Evolutionary conservation across 768 basidiomycete species (phyloP).

Genomic region (Coprinellus micaceus): DNA sequence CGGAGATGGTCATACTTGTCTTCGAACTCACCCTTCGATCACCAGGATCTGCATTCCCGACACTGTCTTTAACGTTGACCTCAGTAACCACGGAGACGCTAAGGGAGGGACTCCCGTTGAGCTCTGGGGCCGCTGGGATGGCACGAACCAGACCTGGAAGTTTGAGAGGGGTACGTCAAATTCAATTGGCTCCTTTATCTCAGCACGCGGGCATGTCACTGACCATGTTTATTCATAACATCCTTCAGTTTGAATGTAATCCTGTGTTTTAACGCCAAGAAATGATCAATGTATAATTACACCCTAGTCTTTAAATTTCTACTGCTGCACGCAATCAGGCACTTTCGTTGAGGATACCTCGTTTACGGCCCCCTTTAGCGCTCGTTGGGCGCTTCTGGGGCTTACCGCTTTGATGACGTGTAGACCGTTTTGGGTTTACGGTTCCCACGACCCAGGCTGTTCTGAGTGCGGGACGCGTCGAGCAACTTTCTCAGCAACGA

Average conservation of each 20-base stretch:
- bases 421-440: too few species aligned
- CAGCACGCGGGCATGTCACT: too few species aligned
- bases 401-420: too few species aligned
- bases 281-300: too few species aligned
- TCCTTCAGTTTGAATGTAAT: too few species aligned
- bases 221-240: too few species aligned
- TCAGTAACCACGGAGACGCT: conserved; percentile 37
- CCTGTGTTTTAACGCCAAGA: too few species aligned
- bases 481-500: background rate
- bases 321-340: too few species aligned
- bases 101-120: conserved; percentile 37
- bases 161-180: conserved; percentile 18
- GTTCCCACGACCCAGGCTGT: background rate
- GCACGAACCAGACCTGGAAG: conserved; percentile 35
- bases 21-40: background rate
- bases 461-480: background rate
- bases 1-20: background rate
- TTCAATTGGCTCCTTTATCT: background rate
- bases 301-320: too few species aligned
- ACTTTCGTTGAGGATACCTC: too few species aligned
- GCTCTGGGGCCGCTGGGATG: conserved; percentile 40
- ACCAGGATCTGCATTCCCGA: conserved; percentile 36
- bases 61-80: conserved; percentile 35
- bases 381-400: too few species aligned
- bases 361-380: too few species aligned